phyloP scores from a whole-genome alignment of 805 yeast species.

The Zygotorulaspora chibaensis region DNA sequence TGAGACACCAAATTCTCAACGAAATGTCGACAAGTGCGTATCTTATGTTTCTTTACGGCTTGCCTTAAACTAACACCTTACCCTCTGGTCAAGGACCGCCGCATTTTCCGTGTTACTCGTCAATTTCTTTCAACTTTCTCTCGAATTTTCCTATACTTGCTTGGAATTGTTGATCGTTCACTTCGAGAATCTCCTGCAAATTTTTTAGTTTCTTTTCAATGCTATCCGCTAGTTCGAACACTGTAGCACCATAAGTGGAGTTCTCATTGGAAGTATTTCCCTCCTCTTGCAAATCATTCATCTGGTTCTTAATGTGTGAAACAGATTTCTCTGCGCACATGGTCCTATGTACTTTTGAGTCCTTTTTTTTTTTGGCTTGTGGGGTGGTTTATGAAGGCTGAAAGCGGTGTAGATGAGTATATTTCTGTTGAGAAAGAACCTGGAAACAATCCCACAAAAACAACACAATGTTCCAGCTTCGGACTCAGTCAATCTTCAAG shows the following conservation, averaged over 20 bases:
- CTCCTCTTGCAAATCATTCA: too few relatives aligned
- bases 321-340: too few relatives aligned
- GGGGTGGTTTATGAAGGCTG: neutral
- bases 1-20: too few relatives aligned
- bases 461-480: neutral
- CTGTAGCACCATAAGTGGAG: conserved; percentile 14
- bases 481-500: neutral
- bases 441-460: neutral
- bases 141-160: conserved; percentile 20
- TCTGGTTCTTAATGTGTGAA: too few relatives aligned
- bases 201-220: conserved; percentile 26
- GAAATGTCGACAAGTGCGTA: too few relatives aligned
- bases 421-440: neutral
- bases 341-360: too few relatives aligned
- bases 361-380: conserved; percentile 6
- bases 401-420: conserved; percentile 1
- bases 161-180: conserved; percentile 23
- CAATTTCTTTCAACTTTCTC: conserved; percentile 17
- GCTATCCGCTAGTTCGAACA: conserved; percentile 29
- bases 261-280: too few relatives aligned
- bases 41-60: too few relatives aligned
- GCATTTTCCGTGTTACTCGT: conserved; percentile 3
- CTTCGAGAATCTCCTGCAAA: conserved; percentile 15
- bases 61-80: neutral
- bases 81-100: neutral